Evolutionary conservation across 164 flowering plant species (phyloP).

Genomic region (Amborella trichopoda): DNA sequence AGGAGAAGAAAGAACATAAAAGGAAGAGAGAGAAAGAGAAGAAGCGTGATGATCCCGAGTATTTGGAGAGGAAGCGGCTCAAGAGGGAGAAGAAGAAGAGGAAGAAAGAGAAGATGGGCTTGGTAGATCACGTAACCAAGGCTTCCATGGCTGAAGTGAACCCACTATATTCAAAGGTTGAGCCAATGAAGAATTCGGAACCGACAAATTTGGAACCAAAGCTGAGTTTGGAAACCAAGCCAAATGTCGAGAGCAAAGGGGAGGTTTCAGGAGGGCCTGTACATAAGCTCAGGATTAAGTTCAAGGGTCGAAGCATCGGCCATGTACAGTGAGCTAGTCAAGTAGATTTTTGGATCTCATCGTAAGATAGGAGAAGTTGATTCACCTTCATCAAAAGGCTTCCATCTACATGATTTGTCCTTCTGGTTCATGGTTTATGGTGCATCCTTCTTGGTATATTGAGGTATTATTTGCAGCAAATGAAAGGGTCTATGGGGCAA

Average conservation of each 20-base stretch:
- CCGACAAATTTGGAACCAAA: conserved; percentile 13
- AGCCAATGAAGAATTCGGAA: neutral
- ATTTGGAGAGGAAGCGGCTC: conserved; percentile 53
- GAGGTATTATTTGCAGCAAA: too few species aligned
- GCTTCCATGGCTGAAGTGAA: neutral
- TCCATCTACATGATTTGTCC: too few species aligned
- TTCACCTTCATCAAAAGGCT: too few species aligned
- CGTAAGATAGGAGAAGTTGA: too few species aligned
- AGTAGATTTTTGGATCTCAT: too few species aligned
- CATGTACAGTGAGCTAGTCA: too few species aligned
- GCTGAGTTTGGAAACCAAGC: conserved; percentile 16
- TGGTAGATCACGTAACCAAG: conserved; percentile 5
- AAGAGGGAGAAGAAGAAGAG: conserved; percentile 62
- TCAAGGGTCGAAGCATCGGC: conserved; percentile 6
- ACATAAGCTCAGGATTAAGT: conserved; percentile 9
- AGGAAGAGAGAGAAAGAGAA: conserved; percentile 41
- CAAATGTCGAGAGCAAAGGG: too few species aligned
- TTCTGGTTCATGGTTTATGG: too few species aligned
- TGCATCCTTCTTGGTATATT: too few species aligned
- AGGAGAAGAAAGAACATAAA: conserved; percentile 40
- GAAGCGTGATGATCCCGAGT: conserved; percentile 51
- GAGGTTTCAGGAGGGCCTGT: conserved; percentile 2
- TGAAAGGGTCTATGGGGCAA: too few species aligned
- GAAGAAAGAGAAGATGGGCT: conserved; percentile 51
- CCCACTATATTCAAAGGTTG: neutral